Evolutionary conservation across 2,329 filamentous ascomycete genomes (phyloP), one percentile per base, ranked within the genome.

Genomic region (Aspergillus niger): DNA sequence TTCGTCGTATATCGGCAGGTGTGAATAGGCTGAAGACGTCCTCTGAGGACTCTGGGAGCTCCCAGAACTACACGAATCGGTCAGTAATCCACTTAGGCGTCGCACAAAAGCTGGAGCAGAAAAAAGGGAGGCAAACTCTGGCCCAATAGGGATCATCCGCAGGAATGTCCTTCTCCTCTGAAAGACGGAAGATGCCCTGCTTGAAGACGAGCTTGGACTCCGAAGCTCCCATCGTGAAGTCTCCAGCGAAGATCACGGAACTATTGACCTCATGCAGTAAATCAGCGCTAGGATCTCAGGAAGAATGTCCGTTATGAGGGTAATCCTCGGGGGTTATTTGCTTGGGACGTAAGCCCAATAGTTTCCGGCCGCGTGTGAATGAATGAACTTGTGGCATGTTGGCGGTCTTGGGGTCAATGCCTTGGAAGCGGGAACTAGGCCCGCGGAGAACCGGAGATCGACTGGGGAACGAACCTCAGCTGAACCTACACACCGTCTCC

Each of bases 191-290:
- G 81, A 98, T 96, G 79, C 93, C 94, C 80, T 96, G 91, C 81
- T 97, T 98, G 85, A 99, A 98, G 74, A 94, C 92, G 74, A 98
- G 88, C 85, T 98, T 98, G 72, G 94, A 98, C 81, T 98, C 94
- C 80, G 94, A 97, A 75, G 94, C 94, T 79, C 95, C 95, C 95
- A 99, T 99, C 59, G 72, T 74, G 67, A 70, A 67, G 63, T 67
- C 63, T 66, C 61, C 58, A 61, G 57, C 64, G 65, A 62, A 60
- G 59, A 65, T 74, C 65, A 73, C 62, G 59, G 62, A 56, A 55
- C 47, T 60, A 52, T 57, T 59, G 60, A 64, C 64, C 55, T 70
- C 72, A 74, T 73, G 60, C 62, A 70, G 68, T 55, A 30, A 26
- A 49, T 22, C 22, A 49, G 22, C 15, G 41, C 51, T 17, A 13